Conservation (phyloP, 176 grass and related monocot species). For the Hsuehochloa calcarea region DNA sequence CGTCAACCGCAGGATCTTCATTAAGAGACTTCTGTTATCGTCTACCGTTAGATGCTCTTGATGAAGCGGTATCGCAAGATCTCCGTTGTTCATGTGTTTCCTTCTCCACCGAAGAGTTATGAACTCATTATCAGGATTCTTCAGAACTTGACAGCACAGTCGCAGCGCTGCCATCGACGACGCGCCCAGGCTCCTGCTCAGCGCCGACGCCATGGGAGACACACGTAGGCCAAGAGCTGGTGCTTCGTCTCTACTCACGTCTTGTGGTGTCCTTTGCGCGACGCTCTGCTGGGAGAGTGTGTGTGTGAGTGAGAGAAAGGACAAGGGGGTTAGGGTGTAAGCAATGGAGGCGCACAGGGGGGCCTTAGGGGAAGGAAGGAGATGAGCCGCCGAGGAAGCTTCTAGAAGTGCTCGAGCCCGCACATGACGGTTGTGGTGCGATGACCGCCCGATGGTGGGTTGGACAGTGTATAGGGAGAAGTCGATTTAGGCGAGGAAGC, state of each 20-base stretch:
- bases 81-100: no score
- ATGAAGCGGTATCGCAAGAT: no score
- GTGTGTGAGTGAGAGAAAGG: no score
- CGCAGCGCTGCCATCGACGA: slow-evolving; percentile 51
- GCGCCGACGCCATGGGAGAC: slow-evolving; percentile 36
- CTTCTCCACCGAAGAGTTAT: no score
- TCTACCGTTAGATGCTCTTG: no score
- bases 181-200: slow-evolving; percentile 50
- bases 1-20: no score
- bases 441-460: background rate
- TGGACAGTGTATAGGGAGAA: background rate
- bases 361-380: background rate
- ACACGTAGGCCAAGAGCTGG: background rate
- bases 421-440: no score
- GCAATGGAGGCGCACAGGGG: background rate
- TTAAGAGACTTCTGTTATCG: no score
- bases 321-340: slow-evolving; percentile 32
- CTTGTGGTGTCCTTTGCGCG: background rate
- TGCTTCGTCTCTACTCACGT: background rate
- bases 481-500: background rate
- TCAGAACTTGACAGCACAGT: no score
- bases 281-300: background rate
- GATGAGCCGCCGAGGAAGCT: slow-evolving; percentile 11
- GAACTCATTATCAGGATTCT: no score
- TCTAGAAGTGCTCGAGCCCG: background rate